Percentiles rank a stretch among this genome's conserved stretches.
phyloP scores from a whole-genome alignment of 192 early-diverging fungal species.

The Coemansia brasiliensis region DNA sequence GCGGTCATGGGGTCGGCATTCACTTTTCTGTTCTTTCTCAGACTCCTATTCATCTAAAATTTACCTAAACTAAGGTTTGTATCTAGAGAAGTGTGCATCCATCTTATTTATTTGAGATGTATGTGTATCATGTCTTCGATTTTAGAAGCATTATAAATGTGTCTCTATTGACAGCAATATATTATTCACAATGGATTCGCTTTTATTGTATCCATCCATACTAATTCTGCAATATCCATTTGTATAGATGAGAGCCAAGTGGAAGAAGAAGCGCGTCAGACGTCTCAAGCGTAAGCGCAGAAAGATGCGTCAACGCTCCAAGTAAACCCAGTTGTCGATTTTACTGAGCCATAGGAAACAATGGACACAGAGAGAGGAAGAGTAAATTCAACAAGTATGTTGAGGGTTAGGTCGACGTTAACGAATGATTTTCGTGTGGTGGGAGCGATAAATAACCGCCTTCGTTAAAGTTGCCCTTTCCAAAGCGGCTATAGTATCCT shows the following conservation, averaged over 20 bases:
- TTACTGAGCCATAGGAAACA: neutral
- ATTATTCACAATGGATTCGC: conserved; percentile 2
- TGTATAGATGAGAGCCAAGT: conserved; percentile 68
- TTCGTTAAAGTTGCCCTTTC: no score
- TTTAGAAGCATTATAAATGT: no score
- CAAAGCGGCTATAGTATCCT: no score
- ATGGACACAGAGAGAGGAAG: neutral
- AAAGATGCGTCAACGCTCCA: conserved; percentile 72
- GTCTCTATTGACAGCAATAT: no score
- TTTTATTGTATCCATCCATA: neutral
- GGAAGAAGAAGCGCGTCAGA: conserved; percentile 72
- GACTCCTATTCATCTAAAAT: conserved; percentile 11
- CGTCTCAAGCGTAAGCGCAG: conserved; percentile 74
- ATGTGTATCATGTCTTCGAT: no score
- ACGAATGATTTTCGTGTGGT: neutral
- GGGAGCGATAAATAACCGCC: neutral
- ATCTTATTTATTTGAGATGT: no score
- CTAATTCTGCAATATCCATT: neutral
- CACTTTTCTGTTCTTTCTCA: neutral
- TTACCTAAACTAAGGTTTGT: conserved; percentile 3
- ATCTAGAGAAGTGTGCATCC: neutral
- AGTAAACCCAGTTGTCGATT: conserved; percentile 29
- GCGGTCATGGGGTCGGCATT: conserved; percentile 2
- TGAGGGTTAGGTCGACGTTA: neutral
- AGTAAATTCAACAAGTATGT: neutral